Percentiles rank a stretch among this genome's conserved stretches.
Conservation (phyloP, 805 yeast species). For the Sungouiozyma intestinalis region DNA sequence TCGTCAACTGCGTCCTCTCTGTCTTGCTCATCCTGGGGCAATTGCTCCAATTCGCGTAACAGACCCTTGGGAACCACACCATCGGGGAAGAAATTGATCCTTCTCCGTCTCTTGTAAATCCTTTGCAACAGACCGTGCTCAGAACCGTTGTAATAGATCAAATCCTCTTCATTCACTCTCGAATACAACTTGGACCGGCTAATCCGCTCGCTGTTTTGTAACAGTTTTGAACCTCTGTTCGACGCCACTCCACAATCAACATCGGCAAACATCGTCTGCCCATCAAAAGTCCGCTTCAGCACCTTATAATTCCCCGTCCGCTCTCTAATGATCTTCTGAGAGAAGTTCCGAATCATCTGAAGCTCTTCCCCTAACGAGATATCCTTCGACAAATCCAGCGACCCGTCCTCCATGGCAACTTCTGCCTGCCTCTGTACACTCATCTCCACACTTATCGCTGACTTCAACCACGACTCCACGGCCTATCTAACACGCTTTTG, state of each 20-base stretch:
- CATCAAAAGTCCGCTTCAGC: conserved; percentile 21
- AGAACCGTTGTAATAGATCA: conserved; percentile 29
- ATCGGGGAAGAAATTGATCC: conserved; percentile 19
- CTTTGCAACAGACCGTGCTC: conserved; percentile 27
- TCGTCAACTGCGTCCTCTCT: conserved; percentile 25
- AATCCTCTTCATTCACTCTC: conserved; percentile 18
- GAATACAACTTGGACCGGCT: conserved; percentile 35
- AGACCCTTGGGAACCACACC: background rate
- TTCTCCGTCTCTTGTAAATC: conserved; percentile 10
- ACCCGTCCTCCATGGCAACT: background rate
- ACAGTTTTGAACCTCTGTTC: conserved; percentile 50
- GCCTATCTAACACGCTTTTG: too few relatives aligned
- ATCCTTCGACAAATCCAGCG: background rate
- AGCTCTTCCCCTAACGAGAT: background rate
- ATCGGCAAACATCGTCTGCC: conserved; percentile 16
- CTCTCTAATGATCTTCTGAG: conserved; percentile 22
- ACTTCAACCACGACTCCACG: too few relatives aligned
- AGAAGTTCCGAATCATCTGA: conserved; percentile 7
- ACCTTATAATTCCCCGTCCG: conserved; percentile 28
- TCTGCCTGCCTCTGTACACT: background rate
- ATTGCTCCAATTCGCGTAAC: conserved; percentile 4
- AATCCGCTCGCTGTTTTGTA: conserved; percentile 38
- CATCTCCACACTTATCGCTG: background rate
- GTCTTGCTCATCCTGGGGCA: conserved; percentile 3
- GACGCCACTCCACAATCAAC: conserved; percentile 29